Evolutionary conservation across 495 filamentous ascomycete species (phyloP), one percentile per base, ranked within the genome.

Genomic region (Diplogelasinospora grovesii): DNA sequence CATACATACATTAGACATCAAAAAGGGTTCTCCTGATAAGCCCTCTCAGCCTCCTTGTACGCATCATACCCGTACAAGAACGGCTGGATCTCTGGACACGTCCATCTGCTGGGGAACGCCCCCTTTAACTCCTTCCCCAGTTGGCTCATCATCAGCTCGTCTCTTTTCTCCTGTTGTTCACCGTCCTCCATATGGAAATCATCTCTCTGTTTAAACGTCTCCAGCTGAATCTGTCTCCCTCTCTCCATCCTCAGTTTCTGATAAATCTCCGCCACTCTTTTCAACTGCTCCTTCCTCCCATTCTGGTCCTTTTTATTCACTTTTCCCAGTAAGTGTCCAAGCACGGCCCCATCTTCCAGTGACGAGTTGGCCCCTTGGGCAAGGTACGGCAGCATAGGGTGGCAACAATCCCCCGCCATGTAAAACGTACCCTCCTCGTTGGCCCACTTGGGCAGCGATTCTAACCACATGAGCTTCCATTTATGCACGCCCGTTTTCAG

Each of bases 341-440:
- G 45, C 15, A 71, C 68, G 1, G 70, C 73, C 0, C 72, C 75
- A 29, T 79, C 75, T 54, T 79, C 75, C 0, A 76, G 48, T 10
- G 65, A 65, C 38, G 70, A 72, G 35, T 75, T 75, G 24, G 74
- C 75, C 0, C 70, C 69, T 41, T 84, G 81, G 1, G 79, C 79
- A 8, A 82, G 64, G 41, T 84, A 83, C 11, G 80, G 80, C 13
- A 84, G 66, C 66, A 82, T 83, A 8, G 79, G 78, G 43, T 84
- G 79, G 40, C 79, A 82, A 36, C 75, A 69, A 42, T 83, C 80
- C 7, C 79, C 79, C 28, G 61, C 63, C 55, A 70, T 62, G 31
- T 65, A 51, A 38, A 70, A 67, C 3, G 54, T 64, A 0, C 64
- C 64, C 37, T 57, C 27, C 8, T 57, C 22, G 33, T 63, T 61